These are phyloP conservation scores for Bacterosira constricta DNA, from an alignment of 108 stramenopile genomes.

Conservation along the genomic window DNA sequence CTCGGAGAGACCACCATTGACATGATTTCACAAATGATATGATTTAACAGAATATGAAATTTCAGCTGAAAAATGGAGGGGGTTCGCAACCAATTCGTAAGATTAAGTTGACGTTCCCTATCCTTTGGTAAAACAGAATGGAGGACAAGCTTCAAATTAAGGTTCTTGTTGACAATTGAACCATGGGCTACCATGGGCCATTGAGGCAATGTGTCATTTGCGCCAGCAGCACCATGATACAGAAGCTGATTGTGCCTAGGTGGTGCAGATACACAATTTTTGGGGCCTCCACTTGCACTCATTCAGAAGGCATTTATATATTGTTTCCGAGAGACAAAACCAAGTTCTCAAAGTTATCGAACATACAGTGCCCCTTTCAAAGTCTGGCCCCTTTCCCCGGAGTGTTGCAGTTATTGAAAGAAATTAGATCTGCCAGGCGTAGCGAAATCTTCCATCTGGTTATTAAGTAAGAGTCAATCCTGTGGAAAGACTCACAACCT, in stretches of 20 bases:
- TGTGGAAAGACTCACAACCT: conserved; percentile 65
- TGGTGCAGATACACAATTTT: conserved; percentile 61
- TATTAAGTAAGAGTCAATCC: conserved; percentile 81
- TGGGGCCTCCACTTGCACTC: conserved; percentile 80
- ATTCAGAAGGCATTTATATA: too few relatives aligned
- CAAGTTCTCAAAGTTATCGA: conserved; percentile 50
- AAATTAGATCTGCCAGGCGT: conserved; percentile 66
- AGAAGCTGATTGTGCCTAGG: conserved; percentile 82
- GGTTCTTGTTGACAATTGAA: conserved; percentile 55
- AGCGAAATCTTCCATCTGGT: conserved; percentile 70
- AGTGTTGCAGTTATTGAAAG: conserved; percentile 70
- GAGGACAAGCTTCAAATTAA: too few relatives aligned
- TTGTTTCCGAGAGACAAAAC: conserved; percentile 68
- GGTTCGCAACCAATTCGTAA: too few relatives aligned
- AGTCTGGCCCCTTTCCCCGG: conserved; percentile 80
- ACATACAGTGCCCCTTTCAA: conserved; percentile 83
- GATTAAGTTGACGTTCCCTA: too few relatives aligned
- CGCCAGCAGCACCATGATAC: conserved; percentile 57
- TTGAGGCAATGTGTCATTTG: conserved; percentile 30
- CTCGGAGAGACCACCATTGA: too few relatives aligned
- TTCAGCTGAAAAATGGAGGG: too few relatives aligned
- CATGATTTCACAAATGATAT: too few relatives aligned
- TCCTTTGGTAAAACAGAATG: too few relatives aligned
- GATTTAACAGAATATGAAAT: too few relatives aligned
- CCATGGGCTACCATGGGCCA: conserved; percentile 46